Percentiles rank a stretch among this genome's conserved stretches.
phyloP scores from a whole-genome alignment of 78 protist species.

The Bigelowiella natans region DNA sequence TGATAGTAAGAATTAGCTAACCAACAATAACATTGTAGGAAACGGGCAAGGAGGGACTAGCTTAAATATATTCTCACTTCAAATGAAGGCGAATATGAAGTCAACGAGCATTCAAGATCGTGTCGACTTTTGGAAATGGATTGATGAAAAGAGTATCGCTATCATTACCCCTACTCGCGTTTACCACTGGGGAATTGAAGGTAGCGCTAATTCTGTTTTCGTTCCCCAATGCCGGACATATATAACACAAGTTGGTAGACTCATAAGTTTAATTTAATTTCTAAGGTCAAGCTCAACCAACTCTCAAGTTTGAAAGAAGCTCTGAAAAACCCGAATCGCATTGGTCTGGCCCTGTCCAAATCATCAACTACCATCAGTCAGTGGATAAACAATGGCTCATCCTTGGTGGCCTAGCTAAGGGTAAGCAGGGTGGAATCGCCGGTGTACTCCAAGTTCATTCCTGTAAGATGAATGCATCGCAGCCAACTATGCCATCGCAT shows the following conservation, averaged over 20 bases:
- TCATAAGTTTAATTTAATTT: too few species aligned
- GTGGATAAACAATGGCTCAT: constrained; percentile 60
- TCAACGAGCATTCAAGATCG: constrained; percentile 57
- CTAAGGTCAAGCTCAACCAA: too few species aligned
- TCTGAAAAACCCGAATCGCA: constrained; percentile 22
- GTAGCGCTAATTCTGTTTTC: too few species aligned
- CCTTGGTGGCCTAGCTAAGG: constrained; percentile 2
- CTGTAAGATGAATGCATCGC: constrained; percentile 65
- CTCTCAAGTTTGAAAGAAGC: constrained; percentile 79
- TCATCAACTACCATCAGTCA: constrained; percentile 87
- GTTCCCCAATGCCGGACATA: too few species aligned
- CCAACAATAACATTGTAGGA: not conserved
- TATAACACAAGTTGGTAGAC: too few species aligned
- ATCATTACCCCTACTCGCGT: constrained; percentile 90
- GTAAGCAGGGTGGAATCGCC: constrained; percentile 30
- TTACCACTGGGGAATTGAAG: constrained; percentile 93
- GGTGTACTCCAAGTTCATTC: constrained; percentile 88
- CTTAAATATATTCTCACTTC: constrained; percentile 89
- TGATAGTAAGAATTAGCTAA: too few species aligned
- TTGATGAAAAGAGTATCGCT: constrained; percentile 64
- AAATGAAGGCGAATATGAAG: constrained; percentile 71
- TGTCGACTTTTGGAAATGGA: constrained; percentile 92
- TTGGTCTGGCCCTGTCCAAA: constrained; percentile 40
- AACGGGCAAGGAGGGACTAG: constrained; percentile 37
- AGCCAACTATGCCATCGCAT: constrained; percentile 81